A percentile compares a stretch with the other conserved stretches of the same genome.
phyloP scores from a whole-genome alignment of 805 yeast species.

The Zygoascus biomembranicola region DNA sequence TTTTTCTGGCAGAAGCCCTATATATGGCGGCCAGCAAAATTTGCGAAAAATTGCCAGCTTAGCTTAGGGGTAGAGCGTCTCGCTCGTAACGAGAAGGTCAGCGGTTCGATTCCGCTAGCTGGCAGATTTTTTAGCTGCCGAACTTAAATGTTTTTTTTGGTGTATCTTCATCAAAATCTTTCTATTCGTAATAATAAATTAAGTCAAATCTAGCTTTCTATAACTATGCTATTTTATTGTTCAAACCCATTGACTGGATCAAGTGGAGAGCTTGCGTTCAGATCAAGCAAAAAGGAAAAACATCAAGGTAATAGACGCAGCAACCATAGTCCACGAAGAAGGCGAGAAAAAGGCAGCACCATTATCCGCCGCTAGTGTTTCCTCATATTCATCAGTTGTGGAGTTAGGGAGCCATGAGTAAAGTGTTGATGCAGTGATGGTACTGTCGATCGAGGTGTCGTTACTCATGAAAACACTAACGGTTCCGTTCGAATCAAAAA shows the following conservation, averaged over 20 bases:
- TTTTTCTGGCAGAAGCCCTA: no score
- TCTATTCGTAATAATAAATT: no score
- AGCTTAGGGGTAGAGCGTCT: slow-evolving; percentile 7
- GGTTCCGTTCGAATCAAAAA: slow-evolving; percentile 42
- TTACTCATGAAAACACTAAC: slow-evolving; percentile 14
- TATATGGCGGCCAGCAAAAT: not conserved
- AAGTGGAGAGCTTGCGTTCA: not conserved
- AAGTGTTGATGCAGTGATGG: slow-evolving; percentile 6
- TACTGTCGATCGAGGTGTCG: slow-evolving; percentile 8
- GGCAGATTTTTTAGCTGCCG: not conserved
- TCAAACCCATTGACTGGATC: no score
- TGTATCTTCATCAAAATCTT: no score
- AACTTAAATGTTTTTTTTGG: no score
- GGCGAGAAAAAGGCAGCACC: not conserved
- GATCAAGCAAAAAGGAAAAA: not conserved
- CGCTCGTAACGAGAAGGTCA: slow-evolving; percentile 7
- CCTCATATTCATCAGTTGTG: not conserved
- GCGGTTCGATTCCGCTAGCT: slow-evolving; percentile 6
- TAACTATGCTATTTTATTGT: no score
- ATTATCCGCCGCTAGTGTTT: not conserved
- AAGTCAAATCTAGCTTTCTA: no score
- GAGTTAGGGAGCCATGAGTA: slow-evolving; percentile 9
- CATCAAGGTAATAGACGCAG: not conserved
- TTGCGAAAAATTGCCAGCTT: slow-evolving; percentile 1
- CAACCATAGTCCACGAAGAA: not conserved